phyloP scores from a whole-genome alignment of 2,329 filamentous ascomycete species.

The Tolypocladium cylindrosporum region DNA sequence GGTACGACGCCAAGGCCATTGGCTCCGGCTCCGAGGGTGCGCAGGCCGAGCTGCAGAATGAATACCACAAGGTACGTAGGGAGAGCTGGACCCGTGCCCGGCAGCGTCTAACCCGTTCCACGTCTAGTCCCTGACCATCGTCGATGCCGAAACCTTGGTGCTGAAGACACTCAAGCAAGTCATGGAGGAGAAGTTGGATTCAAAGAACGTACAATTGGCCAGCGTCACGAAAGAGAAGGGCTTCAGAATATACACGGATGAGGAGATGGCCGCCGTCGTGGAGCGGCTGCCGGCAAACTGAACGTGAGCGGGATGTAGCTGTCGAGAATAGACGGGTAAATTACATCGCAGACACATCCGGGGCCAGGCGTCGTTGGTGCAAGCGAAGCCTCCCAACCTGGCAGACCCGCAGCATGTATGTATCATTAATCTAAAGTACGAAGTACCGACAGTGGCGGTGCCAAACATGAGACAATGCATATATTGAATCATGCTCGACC shows the following conservation, averaged over 20 bases:
- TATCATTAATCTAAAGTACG: not conserved
- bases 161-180: conserved; percentile 98
- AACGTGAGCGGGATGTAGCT: conserved; percentile 3
- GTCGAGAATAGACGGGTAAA: not conserved
- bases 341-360: not conserved
- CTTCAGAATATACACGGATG: conserved; percentile 96
- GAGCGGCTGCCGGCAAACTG: conserved; percentile 66
- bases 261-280: conserved; percentile 92
- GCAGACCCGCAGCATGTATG: not conserved
- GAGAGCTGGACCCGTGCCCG: not conserved
- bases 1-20: conserved; percentile 98
- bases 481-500: not conserved
- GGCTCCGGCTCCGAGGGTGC: conserved; percentile 95
- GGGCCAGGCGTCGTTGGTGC: not conserved
- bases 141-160: conserved; percentile 88
- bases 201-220: conserved; percentile 96
- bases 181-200: conserved; percentile 99
- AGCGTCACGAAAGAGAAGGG: conserved; percentile 97
- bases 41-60: conserved; percentile 95
- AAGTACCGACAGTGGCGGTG: not conserved
- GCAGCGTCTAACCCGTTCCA: conserved; percentile 2
- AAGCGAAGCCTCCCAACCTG: not conserved
- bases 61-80: conserved; percentile 74
- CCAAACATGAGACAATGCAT: not conserved
- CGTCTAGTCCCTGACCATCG: conserved; percentile 69